Evolutionary conservation across 345 rosid genomes (phyloP).

Genomic region (Brassica rapa): DNA sequence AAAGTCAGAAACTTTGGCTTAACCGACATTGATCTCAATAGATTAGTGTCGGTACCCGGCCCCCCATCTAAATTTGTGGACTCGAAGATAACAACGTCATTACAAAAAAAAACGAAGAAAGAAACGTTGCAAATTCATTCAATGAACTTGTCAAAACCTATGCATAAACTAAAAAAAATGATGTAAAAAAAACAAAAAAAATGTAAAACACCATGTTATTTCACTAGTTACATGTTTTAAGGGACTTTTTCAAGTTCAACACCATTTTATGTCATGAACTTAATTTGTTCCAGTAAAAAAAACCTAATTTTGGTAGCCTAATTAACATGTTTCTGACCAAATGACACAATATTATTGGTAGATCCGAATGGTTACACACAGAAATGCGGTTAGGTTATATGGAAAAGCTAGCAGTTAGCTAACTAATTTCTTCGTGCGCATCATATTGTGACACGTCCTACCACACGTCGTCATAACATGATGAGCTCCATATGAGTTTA

Average conservation of each 20-base stretch:
- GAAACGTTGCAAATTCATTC: not conserved
- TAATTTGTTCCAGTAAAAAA: too few relatives aligned
- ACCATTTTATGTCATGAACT: not conserved
- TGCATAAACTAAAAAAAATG: not conserved
- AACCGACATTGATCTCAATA: not conserved
- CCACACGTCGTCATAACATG: not conserved
- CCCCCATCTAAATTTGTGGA: not conserved
- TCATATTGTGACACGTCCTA: constrained; percentile 1
- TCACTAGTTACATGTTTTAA: not conserved
- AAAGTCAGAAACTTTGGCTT: not conserved
- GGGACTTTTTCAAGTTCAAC: not conserved
- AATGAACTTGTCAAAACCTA: not conserved
- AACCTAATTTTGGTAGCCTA: not conserved
- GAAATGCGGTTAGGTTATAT: not conserved
- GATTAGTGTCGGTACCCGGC: not conserved
- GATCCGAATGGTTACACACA: not conserved
- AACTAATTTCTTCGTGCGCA: not conserved
- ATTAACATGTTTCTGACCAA: not conserved
- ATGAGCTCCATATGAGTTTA: not conserved
- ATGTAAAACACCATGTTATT: not conserved
- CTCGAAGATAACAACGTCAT: not conserved
- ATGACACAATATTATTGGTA: not conserved
- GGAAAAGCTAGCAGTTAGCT: not conserved
- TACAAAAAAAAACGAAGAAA: not conserved
- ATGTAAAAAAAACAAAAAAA: not conserved